phyloP scores from a whole-genome alignment of 306 rosid species.

The Acacia acuminata region DNA sequence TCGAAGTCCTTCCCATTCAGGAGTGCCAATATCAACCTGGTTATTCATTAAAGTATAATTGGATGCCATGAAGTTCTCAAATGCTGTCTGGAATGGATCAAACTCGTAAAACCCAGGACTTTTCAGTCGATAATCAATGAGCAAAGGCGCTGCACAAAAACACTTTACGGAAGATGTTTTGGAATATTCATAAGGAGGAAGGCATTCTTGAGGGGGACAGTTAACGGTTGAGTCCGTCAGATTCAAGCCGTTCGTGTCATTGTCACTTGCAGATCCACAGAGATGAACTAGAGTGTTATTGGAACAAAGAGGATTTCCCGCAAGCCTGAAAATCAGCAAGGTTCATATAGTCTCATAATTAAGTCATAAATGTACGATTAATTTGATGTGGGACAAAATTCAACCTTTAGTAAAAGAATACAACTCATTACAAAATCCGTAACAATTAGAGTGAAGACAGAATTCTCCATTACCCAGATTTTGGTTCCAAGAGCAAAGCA shows the following conservation, averaged over 20 bases:
- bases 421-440: constrained; percentile 9
- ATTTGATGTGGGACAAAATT: constrained; percentile 4
- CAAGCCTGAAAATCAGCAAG: constrained; percentile 65
- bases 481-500: constrained; percentile 21
- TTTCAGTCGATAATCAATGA: constrained; percentile 71
- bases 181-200: constrained; percentile 62
- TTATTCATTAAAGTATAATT: constrained; percentile 41
- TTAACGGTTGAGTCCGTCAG: constrained; percentile 26
- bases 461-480: constrained; percentile 9
- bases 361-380: constrained; percentile 10
- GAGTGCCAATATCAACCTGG: constrained; percentile 58
- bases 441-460: constrained; percentile 13
- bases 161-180: constrained; percentile 41
- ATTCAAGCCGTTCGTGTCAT: constrained; percentile 8
- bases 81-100: constrained; percentile 43
- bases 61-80: constrained; percentile 47
- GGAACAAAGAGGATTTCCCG: constrained; percentile 81
- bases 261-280: constrained; percentile 52
- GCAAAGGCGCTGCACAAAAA: constrained; percentile 71
- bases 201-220: constrained; percentile 60
- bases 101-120: constrained; percentile 88
- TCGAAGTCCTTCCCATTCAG: constrained; percentile 81
- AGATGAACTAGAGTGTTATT: constrained; percentile 41
- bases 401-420: constrained; percentile 14
- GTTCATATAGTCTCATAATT: neutral